A percentile compares a stretch with the other conserved stretches of the same genome.
phyloP scores from a whole-genome alignment of 495 filamentous ascomycete genomes.

The Aspergillus mulundensis region DNA sequence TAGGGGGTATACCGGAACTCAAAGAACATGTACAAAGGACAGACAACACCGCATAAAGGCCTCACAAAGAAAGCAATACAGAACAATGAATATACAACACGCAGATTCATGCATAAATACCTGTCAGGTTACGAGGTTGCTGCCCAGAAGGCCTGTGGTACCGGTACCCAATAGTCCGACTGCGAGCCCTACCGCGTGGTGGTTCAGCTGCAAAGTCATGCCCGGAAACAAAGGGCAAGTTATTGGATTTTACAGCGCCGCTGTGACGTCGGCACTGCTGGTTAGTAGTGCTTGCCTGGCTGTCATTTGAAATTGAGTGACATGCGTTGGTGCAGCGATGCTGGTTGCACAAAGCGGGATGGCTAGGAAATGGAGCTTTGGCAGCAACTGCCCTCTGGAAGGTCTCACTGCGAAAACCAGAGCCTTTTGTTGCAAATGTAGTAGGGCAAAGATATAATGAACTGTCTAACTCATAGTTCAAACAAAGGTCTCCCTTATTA shows the following conservation, averaged over 20 bases:
- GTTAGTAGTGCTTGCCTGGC: background rate
- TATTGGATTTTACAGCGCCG: background rate
- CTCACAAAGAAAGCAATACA: background rate
- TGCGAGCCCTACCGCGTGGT: constrained; percentile 29
- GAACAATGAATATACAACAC: constrained; percentile 10
- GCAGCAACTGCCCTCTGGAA: background rate
- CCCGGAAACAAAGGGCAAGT: background rate
- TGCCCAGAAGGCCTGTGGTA: constrained; percentile 23
- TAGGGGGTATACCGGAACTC: constrained; percentile 15
- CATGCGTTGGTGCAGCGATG: background rate
- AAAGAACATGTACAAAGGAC: constrained; percentile 1
- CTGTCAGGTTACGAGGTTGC: constrained; percentile 7
- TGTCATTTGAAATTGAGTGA: background rate
- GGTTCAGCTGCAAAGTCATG: constrained; percentile 9
- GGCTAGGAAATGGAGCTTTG: background rate
- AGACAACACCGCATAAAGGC: background rate
- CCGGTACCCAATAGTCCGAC: constrained; percentile 26
- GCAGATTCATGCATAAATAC: constrained; percentile 19
- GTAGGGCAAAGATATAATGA: background rate
- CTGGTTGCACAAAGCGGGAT: background rate
- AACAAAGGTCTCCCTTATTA: background rate
- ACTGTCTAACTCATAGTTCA: background rate
- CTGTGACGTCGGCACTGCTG: background rate
- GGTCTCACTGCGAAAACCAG: background rate
- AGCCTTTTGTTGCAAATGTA: background rate